A percentile compares a stretch with the other conserved stretches of the same genome.
These are phyloP conservation scores for Asterochloris sp. DNA, from an alignment of 139 green algal genomes.

Conservation along the genomic window DNA sequence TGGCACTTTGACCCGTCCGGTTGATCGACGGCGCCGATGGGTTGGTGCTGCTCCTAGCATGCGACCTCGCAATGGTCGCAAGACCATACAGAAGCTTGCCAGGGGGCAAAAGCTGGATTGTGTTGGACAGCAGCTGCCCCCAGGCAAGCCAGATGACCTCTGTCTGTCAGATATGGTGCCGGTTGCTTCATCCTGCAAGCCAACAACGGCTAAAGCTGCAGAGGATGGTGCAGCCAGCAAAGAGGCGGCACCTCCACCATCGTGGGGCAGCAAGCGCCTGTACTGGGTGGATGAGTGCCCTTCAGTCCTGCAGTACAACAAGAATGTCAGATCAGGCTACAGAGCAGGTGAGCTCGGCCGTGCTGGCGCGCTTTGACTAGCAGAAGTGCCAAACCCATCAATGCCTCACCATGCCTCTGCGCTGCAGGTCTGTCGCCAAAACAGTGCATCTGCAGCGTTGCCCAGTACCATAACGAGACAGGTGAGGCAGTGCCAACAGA, in stretches of 20 bases:
- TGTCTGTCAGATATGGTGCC: too few species aligned
- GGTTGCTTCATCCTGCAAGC: too few species aligned
- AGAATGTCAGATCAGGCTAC: slow-evolving; percentile 41
- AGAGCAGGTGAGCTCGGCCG: slow-evolving; percentile 8
- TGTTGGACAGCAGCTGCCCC: too few species aligned
- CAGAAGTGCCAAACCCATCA: not conserved
- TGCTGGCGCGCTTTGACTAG: not conserved
- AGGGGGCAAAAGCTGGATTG: too few species aligned
- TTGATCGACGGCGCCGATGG: too few species aligned
- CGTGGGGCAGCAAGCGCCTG: slow-evolving; percentile 4
- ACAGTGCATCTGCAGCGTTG: slow-evolving; percentile 34
- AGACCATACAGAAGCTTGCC: too few species aligned
- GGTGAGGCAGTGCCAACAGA: slow-evolving; percentile 9
- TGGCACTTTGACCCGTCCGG: too few species aligned
- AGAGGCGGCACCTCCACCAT: not conserved
- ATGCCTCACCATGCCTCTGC: not conserved
- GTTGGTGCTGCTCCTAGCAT: too few species aligned
- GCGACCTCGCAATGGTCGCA: too few species aligned
- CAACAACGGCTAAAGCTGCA: too few species aligned
- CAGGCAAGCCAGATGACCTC: too few species aligned
- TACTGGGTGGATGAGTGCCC: slow-evolving; percentile 36
- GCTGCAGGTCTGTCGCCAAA: slow-evolving; percentile 18
- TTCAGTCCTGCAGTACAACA: slow-evolving; percentile 46
- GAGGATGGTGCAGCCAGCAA: too few species aligned
- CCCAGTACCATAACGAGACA: slow-evolving; percentile 41